Evolutionary conservation across 225 moss, liverwort and hornwort species (phyloP), one percentile per base, ranked within the genome.

Genomic region (Asterella californica): DNA sequence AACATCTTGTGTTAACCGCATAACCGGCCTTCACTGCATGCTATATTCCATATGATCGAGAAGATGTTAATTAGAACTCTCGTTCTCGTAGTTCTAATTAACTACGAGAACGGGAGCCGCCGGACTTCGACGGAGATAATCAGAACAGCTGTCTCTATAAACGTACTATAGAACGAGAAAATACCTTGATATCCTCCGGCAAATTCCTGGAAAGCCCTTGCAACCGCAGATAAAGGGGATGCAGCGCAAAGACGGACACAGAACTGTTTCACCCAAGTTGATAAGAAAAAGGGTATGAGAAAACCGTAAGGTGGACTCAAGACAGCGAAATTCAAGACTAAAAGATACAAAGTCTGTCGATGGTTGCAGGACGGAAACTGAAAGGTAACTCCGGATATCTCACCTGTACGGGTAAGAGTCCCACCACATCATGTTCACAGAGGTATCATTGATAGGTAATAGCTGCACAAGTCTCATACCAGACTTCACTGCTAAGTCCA

Each of bases 401-500:
- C 77, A 96, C 96, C 93, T 96, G 83, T 96, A 96, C 15, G 96
- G 96, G 49, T 96, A 94, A 15, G 96, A 96, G 36, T 96, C 96
- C 96, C 96, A 96, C 96, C 96, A 96, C 96, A 92, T 96, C 87
- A 90, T 87, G 59, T 92, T 96, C 0, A 96, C 96, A 66, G 94
- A 96, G 30, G 96, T 96, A 61, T 96, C 96, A 84, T 96, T 96
- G 27, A 96, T 91, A 22, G 96, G 96, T 75, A 96, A 77, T 42
- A 96, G 79, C 80, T 96, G 96, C 45, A 96, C 93, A 84, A 96
- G 80, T 50, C 93, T 93, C 88, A 94, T 88, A 65, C 92, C 91
- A 21, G 91, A 88, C 79, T 83, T 91, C 37, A 88, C 88, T 12
- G 94, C 89, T 33, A 96, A 82, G 76, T 96, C 96, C 0, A 92